These are phyloP conservation scores for Diaporthe vexans DNA, from an alignment of 2,329 filamentous ascomycete genomes.

Conservation along the genomic window DNA sequence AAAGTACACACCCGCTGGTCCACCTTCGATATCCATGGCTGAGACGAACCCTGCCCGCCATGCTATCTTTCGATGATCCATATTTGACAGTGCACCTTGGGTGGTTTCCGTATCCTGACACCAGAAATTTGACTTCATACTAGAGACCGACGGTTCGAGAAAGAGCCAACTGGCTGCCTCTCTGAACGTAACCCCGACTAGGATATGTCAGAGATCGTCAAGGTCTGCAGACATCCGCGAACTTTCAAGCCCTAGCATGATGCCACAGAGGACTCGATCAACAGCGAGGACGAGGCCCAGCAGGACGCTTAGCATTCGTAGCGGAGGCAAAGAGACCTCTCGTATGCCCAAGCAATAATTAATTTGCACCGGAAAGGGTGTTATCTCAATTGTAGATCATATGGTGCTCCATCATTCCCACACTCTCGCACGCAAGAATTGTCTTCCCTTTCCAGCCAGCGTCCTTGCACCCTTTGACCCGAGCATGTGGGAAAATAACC, in stretches of 20 bases:
- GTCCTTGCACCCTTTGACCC: not conserved
- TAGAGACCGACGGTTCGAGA: not conserved
- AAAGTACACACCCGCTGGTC: not conserved
- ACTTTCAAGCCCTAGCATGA: not conserved
- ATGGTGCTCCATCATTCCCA: not conserved
- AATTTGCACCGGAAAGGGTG: not conserved
- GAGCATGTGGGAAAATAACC: not conserved
- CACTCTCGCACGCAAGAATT: not conserved
- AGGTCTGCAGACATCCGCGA: not conserved
- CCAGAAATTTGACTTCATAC: not conserved
- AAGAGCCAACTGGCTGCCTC: not conserved
- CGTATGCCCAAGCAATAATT: not conserved
- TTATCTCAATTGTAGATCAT: slow-evolving; percentile 12
- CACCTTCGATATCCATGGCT: not conserved
- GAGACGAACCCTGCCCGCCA: slow-evolving; percentile 1
- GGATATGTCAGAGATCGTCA: not conserved
- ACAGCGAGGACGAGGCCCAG: not conserved
- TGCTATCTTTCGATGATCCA: not conserved
- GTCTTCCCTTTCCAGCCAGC: slow-evolving; percentile 25
- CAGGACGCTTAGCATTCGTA: not conserved
- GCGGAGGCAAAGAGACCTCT: not conserved
- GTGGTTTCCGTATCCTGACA: not conserved
- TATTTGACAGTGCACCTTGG: not conserved
- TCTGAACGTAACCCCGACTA: not conserved
- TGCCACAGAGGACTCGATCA: not conserved